These are phyloP conservation scores for Melanogaster broomeanus DNA, from an alignment of 768 basidiomycete species.

Conservation along the genomic window DNA sequence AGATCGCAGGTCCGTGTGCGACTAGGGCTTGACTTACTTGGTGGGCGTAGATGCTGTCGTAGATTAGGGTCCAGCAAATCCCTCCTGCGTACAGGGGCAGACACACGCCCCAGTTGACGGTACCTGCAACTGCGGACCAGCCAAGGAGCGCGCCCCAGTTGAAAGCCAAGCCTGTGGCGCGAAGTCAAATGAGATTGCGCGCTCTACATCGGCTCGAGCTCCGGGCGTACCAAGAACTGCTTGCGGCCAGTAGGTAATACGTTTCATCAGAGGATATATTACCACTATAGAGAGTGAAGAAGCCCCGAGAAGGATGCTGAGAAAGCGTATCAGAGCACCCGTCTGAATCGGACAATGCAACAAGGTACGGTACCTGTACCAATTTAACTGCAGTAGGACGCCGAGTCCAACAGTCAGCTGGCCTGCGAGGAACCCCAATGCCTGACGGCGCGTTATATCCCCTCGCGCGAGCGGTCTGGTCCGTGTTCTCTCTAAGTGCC, in stretches of 20 bases:
- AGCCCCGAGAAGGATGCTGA: conserved; percentile 88
- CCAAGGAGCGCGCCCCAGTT: conserved; percentile 98
- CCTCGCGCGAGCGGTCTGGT: conserved; percentile 86
- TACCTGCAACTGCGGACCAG: conserved; percentile 90
- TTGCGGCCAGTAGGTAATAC: conserved; percentile 96
- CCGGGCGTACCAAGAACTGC: conserved; percentile 76
- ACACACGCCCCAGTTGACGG: conserved; percentile 79
- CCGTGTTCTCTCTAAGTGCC: conserved; percentile 74
- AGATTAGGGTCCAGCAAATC: conserved; percentile 91
- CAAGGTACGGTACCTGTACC: conserved; percentile 75
- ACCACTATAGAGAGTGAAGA: conserved; percentile 86
- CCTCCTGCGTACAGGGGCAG: conserved; percentile 90
- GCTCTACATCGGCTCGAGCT: neutral
- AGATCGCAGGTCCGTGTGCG: too few species aligned
- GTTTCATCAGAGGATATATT: conserved; percentile 96
- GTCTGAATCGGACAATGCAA: neutral
- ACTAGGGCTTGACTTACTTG: conserved; percentile 55
- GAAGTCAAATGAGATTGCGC: neutral
- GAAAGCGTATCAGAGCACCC: neutral
- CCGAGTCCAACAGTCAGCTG: conserved; percentile 84
- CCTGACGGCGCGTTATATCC: conserved; percentile 74
- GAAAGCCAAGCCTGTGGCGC: conserved; percentile 76
- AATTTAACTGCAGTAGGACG: conserved; percentile 88
- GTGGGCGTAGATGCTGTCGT: conserved; percentile 98
- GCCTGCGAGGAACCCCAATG: conserved; percentile 75